Evolutionary conservation across 352 stramenopile species (phyloP).

Genomic region (Elongisporangium undulatum): DNA sequence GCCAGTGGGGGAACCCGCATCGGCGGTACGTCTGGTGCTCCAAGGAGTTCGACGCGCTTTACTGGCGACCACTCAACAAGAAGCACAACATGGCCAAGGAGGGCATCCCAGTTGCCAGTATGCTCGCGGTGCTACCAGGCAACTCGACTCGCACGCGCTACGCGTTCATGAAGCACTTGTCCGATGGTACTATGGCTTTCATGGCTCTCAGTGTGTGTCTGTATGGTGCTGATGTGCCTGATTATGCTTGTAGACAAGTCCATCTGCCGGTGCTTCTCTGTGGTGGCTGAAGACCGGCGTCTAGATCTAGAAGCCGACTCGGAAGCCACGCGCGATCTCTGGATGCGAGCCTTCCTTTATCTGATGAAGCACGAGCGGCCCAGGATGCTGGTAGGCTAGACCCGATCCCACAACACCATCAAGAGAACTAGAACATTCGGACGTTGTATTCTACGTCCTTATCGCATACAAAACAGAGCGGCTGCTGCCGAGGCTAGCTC

Average conservation of each 20-base stretch:
- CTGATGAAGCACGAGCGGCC: constrained; percentile 21
- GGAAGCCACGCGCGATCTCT: constrained; percentile 54
- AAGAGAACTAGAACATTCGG: neutral
- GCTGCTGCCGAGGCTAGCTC: neutral
- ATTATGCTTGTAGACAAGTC: constrained; percentile 46
- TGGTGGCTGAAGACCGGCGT: constrained; percentile 59
- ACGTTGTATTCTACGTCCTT: neutral
- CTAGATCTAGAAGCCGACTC: constrained; percentile 72
- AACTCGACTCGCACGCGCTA: constrained; percentile 60
- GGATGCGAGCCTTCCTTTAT: constrained; percentile 48
- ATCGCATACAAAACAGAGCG: neutral
- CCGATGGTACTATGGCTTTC: constrained; percentile 38
- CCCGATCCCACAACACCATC: too few relatives aligned
- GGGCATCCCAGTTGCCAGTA: constrained; percentile 30
- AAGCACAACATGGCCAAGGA: constrained; percentile 62
- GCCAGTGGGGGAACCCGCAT: constrained; percentile 71
- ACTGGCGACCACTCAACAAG: constrained; percentile 66
- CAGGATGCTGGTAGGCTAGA: neutral
- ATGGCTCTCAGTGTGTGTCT: neutral
- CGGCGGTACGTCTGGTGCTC: constrained; percentile 68
- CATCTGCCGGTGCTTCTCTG: constrained; percentile 54
- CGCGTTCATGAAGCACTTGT: constrained; percentile 76
- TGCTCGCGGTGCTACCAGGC: constrained; percentile 49
- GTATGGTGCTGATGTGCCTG: constrained; percentile 6
- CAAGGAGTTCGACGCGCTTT: constrained; percentile 57